phyloP scores from a whole-genome alignment of 768 basidiomycete genomes.

The Mycena alexandri region DNA sequence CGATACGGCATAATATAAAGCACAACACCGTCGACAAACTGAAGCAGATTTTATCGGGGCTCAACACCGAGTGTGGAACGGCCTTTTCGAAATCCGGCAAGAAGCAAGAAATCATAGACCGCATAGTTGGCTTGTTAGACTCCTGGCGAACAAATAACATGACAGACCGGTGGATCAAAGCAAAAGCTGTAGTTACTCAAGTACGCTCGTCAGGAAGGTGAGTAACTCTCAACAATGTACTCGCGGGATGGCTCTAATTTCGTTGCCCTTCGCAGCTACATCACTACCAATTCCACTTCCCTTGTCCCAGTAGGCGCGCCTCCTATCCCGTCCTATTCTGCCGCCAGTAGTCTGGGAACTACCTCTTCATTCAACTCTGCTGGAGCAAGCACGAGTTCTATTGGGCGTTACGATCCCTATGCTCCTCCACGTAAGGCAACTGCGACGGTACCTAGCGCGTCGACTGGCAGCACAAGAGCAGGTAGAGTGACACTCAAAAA shows the following conservation, averaged over 20 bases:
- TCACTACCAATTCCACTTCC: constrained; percentile 23
- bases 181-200: constrained; percentile 74
- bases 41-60: constrained; percentile 82
- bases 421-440: constrained; percentile 66
- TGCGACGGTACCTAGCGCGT: constrained; percentile 48
- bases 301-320: constrained; percentile 22
- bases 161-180: constrained; percentile 77
- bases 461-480: constrained; percentile 42
- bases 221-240: constrained; percentile 50
- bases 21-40: constrained; percentile 88
- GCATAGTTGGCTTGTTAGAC: constrained; percentile 72
- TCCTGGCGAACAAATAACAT: constrained; percentile 68
- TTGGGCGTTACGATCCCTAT: constrained; percentile 75
- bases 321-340: constrained; percentile 26
- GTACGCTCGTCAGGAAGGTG: constrained; percentile 76
- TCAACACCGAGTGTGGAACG: constrained; percentile 83
- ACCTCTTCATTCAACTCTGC: constrained; percentile 49
- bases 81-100: constrained; percentile 82
- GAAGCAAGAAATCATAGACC: constrained; percentile 89
- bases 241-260: constrained; percentile 14
- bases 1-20: constrained; percentile 76
- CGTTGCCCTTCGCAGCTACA: constrained; percentile 24
- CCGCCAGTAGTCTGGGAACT: constrained; percentile 34
- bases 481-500: constrained; percentile 39
- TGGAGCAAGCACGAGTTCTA: constrained; percentile 46